Evolutionary conservation across 768 basidiomycete genomes (phyloP).

Genomic region (Leccinum ochraceum): DNA sequence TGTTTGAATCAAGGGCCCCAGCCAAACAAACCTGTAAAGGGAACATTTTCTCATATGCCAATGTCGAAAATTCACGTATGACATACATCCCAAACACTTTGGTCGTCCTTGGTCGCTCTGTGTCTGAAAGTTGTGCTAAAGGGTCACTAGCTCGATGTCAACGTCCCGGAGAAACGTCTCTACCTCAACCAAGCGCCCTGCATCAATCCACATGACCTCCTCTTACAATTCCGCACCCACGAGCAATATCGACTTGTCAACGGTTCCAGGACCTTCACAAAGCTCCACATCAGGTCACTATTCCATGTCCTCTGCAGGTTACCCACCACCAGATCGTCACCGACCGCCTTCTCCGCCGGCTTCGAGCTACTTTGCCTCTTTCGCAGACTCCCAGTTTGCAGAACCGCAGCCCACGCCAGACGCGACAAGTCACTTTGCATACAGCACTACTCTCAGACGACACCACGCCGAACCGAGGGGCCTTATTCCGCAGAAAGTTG

Average conservation of each 20-base stretch:
- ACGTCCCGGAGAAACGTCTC: slow-evolving; percentile 28
- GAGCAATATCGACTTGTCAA: slow-evolving; percentile 19
- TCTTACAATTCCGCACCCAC: slow-evolving; percentile 2
- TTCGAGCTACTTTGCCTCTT: slow-evolving; percentile 73
- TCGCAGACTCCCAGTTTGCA: slow-evolving; percentile 46
- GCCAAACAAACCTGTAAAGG: slow-evolving; percentile 23
- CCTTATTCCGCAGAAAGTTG: slow-evolving; percentile 43
- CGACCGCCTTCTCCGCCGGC: slow-evolving; percentile 68
- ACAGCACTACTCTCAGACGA: slow-evolving; percentile 76
- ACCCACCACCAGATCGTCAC: slow-evolving; percentile 16
- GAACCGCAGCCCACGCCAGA: slow-evolving; percentile 61
- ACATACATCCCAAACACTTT: background rate
- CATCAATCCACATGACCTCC: slow-evolving; percentile 12
- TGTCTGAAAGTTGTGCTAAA: background rate
- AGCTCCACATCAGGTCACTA: slow-evolving; percentile 29
- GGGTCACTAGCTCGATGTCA: slow-evolving; percentile 21
- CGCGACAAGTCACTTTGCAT: slow-evolving; percentile 76
- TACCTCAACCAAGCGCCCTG: slow-evolving; percentile 21
- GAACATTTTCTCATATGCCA: slow-evolving; percentile 17
- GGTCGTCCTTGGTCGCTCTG: background rate
- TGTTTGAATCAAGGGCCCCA: slow-evolving; percentile 16
- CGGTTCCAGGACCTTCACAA: slow-evolving; percentile 15
- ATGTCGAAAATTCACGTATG: background rate
- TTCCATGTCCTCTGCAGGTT: slow-evolving; percentile 10
- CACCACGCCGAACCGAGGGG: slow-evolving; percentile 51